phyloP scores from a whole-genome alignment of 441 rosid genomes.

The Monsonia emarginata region DNA sequence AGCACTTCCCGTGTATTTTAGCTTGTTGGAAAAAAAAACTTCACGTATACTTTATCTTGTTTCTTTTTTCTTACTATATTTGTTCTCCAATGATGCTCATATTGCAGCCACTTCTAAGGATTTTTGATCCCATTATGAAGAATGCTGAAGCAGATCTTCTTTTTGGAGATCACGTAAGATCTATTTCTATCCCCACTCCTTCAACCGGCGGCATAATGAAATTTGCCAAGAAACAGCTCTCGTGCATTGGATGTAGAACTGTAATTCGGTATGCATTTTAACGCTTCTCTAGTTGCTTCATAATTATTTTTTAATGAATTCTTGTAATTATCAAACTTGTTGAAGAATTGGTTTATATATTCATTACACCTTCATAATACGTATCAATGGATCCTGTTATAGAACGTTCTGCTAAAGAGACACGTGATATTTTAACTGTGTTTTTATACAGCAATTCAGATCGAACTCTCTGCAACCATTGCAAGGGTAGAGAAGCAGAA shows the following conservation, averaged over 20 bases:
- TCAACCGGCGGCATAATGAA: slow-evolving; percentile 88
- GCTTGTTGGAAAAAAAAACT: too few species aligned
- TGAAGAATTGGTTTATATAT: not conserved
- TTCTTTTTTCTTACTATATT: slow-evolving; percentile 11
- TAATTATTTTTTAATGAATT: slow-evolving; percentile 1
- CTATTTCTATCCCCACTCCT: slow-evolving; percentile 83
- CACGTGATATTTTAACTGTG: not conserved
- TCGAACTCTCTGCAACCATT: slow-evolving; percentile 63
- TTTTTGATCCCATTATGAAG: slow-evolving; percentile 91
- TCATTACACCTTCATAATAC: not conserved
- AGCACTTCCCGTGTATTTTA: too few species aligned
- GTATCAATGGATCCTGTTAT: not conserved
- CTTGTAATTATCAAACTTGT: too few species aligned
- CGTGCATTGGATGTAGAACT: slow-evolving; percentile 91
- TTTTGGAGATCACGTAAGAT: slow-evolving; percentile 82
- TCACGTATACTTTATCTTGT: not conserved
- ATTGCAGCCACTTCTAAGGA: slow-evolving; percentile 80
- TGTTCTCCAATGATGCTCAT: slow-evolving; percentile 11
- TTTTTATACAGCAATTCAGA: slow-evolving; percentile 38
- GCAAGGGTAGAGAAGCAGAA: slow-evolving; percentile 94
- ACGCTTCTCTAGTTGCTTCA: slow-evolving; percentile 11
- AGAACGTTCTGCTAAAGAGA: not conserved
- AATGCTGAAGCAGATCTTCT: slow-evolving; percentile 94
- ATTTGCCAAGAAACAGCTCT: slow-evolving; percentile 76
- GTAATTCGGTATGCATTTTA: slow-evolving; percentile 43